These are phyloP conservation scores for Russula lepida DNA, from an alignment of 768 basidiomycete species.

Conservation along the genomic window DNA sequence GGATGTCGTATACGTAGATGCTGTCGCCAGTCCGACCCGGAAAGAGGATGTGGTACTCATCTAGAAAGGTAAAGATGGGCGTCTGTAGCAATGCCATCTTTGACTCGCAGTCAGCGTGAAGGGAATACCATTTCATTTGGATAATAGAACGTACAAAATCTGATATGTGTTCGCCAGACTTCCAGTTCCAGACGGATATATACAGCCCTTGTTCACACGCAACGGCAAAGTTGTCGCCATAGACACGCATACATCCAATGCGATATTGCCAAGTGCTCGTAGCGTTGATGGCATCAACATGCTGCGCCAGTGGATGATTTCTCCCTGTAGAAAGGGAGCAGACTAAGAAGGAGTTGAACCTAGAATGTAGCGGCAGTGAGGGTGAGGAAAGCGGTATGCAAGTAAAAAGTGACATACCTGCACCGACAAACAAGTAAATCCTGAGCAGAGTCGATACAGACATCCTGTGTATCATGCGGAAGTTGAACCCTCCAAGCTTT, in stretches of 20 bases:
- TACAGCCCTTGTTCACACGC: slow-evolving; percentile 3
- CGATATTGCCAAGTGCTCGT: not conserved
- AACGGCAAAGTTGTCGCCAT: slow-evolving; percentile 1
- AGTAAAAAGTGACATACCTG: not conserved
- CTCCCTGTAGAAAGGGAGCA: not conserved
- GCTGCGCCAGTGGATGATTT: not conserved
- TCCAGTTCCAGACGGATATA: slow-evolving; percentile 10
- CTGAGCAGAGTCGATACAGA: slow-evolving; percentile 1
- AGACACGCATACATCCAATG: slow-evolving; percentile 3
- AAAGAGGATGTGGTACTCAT: slow-evolving; percentile 11
- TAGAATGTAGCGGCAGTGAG: not conserved
- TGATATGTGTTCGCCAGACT: slow-evolving; percentile 4
- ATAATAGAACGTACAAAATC: slow-evolving; percentile 6
- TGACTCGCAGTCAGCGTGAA: not conserved
- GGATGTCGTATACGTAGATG: slow-evolving; percentile 9
- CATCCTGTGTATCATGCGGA: not conserved
- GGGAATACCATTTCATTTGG: not conserved
- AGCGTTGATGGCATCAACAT: not conserved
- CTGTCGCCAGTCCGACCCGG: slow-evolving; percentile 1
- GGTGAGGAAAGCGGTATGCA: too few relatives aligned
- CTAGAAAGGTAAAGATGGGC: slow-evolving; percentile 4
- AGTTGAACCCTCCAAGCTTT: slow-evolving; percentile 1
- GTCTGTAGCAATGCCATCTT: slow-evolving; percentile 1
- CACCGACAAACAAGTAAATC: not conserved
- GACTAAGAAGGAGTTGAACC: not conserved